Evolutionary conservation across 768 basidiomycete species (phyloP), one percentile per base, ranked within the genome.

Genomic region (Cyclocybe cylindracea): DNA sequence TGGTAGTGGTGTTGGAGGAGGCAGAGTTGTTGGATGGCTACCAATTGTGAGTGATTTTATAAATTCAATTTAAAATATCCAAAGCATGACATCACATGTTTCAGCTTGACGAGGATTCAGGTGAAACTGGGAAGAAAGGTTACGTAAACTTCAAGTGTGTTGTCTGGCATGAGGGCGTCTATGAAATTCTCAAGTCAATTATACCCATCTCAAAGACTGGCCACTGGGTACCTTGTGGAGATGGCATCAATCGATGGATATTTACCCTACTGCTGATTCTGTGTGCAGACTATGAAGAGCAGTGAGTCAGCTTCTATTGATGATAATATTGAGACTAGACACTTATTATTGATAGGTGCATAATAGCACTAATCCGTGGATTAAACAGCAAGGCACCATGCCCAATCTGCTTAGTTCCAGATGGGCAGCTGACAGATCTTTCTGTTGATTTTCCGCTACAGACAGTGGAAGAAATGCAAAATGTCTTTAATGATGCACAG

Each of bases 261-360:
- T 78, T 65, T 31, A 74, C 73, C 1, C 24, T 71, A 5, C 60
- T 79, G n/a, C 32, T 75, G 0, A 73, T 77, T 3, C 54, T 76
- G 1, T 72, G 68, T 5, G 67, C 70, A 3, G 75, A 79, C 47
- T 79, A 75, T 47, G 70, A 79, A 52, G 76, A 80, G 64, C 70
- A 73, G 78, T 79, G 66, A n/a, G n/a, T n/a, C n/a, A n/a, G n/a
- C n/a, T n/a, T n/a, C n/a, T n/a, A n/a, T n/a, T n/a, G n/a, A n/a
- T n/a, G n/a, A n/a, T n/a, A n/a, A n/a, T n/a, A n/a, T n/a, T 50
- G 11, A 16, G 19, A 14, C 18, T 13, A n/a, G 42, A 11, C 5
- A 3, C 50, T 18, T 18, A 37, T 54, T 1, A 16, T 39, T 16
- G 39, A 19, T 41, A 74, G 68, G 34, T 66, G 65, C 42, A 61